phyloP scores from a whole-genome alignment of 106 monocot species.

The Triglochin maritima region DNA sequence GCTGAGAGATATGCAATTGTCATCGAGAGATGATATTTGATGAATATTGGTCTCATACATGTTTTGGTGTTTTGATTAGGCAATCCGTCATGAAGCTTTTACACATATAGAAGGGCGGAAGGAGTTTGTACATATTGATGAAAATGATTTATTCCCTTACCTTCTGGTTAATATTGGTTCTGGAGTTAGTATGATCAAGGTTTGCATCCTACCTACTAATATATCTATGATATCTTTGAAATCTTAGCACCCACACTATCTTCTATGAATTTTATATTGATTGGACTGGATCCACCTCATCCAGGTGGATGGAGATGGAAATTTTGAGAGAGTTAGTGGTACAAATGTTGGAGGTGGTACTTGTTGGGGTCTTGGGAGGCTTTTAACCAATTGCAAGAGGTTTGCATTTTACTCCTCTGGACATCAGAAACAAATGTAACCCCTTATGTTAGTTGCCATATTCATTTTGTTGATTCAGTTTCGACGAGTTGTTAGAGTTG shows the following conservation, averaged over 20 bases:
- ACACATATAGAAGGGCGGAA: slow-evolving; percentile 98
- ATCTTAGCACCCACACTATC: neutral
- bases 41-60: no score
- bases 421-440: neutral
- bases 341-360: slow-evolving; percentile 99
- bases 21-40: no score
- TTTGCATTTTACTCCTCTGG: slow-evolving; percentile 9
- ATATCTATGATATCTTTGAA: neutral
- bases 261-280: neutral
- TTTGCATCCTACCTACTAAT: slow-evolving; percentile 9
- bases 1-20: no score
- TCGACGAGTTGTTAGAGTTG: slow-evolving; percentile 95
- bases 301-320: slow-evolving; percentile 92
- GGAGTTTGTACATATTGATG: slow-evolving; percentile 92
- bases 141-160: slow-evolving; percentile 91
- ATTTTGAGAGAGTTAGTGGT: slow-evolving; percentile 94
- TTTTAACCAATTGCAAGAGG: slow-evolving; percentile 98
- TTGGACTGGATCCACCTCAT: neutral
- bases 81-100: slow-evolving; percentile 98
- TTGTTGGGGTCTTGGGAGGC: slow-evolving; percentile 85
- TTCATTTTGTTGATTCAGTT: slow-evolving; percentile 41
- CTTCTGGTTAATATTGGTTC: slow-evolving; percentile 99
- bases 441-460: neutral
- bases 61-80: slow-evolving; percentile 23
- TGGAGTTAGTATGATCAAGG: slow-evolving; percentile 98